phyloP scores from a whole-genome alignment of 495 filamentous ascomycete species.

The Tuber aestivum region DNA sequence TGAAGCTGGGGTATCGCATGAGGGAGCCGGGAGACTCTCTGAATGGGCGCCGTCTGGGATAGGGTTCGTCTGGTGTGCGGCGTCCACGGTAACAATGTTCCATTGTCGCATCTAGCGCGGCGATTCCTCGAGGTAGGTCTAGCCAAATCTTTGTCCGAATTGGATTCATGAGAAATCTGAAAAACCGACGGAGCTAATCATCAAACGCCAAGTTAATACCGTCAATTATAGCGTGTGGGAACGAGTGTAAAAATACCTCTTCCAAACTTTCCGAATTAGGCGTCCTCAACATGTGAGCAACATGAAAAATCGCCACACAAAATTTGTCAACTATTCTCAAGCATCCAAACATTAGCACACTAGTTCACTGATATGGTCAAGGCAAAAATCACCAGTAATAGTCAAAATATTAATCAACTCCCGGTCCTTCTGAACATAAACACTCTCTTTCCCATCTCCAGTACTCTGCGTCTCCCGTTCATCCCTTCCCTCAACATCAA shows the following conservation, averaged over 20 bases:
- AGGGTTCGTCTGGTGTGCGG: neutral
- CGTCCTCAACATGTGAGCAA: constrained; percentile 28
- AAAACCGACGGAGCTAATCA: neutral
- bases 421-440: constrained; percentile 27
- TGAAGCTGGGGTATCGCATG: constrained; percentile 24
- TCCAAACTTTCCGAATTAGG: constrained; percentile 9
- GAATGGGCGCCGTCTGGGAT: constrained; percentile 20
- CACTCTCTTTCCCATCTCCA: neutral
- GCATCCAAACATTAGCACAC: constrained; percentile 3
- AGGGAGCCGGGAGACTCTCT: constrained; percentile 5
- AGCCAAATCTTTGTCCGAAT: constrained; percentile 19
- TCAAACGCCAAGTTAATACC: neutral
- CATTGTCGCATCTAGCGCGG: constrained; percentile 29
- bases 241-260: constrained; percentile 12
- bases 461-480: neutral
- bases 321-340: constrained; percentile 24
- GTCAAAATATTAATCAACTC: constrained; percentile 31
- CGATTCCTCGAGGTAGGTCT: constrained; percentile 17
- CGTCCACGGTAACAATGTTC: constrained; percentile 30
- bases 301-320: constrained; percentile 27
- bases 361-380: neutral
- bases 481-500: constrained; percentile 11
- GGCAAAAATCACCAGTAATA: constrained; percentile 22
- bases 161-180: constrained; percentile 2
- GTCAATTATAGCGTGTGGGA: neutral